Evolutionary conservation across 441 rosid species (phyloP).

Genomic region (Corymbia citriodora): DNA sequence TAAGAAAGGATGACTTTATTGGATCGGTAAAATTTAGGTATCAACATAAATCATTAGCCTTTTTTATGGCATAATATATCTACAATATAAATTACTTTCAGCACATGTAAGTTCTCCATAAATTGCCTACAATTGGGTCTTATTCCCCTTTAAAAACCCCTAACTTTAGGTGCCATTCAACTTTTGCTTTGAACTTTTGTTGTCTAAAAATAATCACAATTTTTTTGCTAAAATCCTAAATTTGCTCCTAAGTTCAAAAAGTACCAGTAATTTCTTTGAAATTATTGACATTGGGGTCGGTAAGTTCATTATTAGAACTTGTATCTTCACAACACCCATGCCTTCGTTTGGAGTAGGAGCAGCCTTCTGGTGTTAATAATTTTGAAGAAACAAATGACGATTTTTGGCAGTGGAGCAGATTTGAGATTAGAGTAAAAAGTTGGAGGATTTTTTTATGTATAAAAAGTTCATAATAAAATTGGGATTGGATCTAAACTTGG

Average conservation of each 20-base stretch:
- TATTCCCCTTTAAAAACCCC: not conserved
- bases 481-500: not conserved
- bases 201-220: no score
- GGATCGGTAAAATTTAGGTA: fast-evolving
- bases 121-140: not conserved
- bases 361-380: no score
- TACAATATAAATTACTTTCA: not conserved
- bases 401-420: not conserved
- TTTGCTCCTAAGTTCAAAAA: fast-evolving
- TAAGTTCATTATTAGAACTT: fast-evolving
- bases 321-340: not conserved
- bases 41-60: no score
- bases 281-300: not conserved
- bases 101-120: fast-evolving
- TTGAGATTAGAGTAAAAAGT: not conserved
- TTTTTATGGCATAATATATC: not conserved
- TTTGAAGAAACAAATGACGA: not conserved
- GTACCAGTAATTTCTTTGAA: not conserved
- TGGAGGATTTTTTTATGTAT: not conserved
- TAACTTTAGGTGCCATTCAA: not conserved
- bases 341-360: fast-evolving
- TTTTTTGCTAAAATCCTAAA: not conserved
- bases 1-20: not conserved
- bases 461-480: no score
- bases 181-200: not conserved